phyloP scores from a whole-genome alignment of 73 alveolate genomes.

The Paramecium octaurelia region DNA sequence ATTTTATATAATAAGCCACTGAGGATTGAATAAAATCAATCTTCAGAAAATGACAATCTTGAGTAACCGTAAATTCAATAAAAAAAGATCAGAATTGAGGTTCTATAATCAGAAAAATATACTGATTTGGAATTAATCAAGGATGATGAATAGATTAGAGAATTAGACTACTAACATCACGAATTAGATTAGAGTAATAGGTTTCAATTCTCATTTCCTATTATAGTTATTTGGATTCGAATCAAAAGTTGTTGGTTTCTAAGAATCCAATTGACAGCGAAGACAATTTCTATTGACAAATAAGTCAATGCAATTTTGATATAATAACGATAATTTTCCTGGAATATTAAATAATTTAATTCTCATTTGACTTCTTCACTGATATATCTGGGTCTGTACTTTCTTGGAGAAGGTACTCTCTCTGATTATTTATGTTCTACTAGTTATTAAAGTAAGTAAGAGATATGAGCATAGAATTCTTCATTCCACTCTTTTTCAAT shows the following conservation, averaged over 20 bases:
- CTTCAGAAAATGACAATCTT: background rate
- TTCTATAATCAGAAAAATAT: background rate
- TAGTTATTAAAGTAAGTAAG: background rate
- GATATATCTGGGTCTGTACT: conserved; percentile 11
- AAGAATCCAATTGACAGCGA: background rate
- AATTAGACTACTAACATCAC: background rate
- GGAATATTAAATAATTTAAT: background rate
- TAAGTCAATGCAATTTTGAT: background rate
- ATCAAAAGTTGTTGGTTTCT: background rate
- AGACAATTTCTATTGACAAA: background rate
- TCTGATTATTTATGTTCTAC: background rate
- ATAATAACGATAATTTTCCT: background rate
- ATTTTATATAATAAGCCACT: background rate
- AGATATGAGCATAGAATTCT: conserved; percentile 27
- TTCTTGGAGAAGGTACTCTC: background rate
- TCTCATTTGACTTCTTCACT: conserved; percentile 35
- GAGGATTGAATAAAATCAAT: background rate
- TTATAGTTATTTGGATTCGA: background rate
- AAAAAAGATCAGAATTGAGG: background rate
- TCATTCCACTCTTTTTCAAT: conserved; percentile 2
- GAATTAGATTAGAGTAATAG: background rate
- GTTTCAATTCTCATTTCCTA: background rate
- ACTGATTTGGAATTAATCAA: background rate
- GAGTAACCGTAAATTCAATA: background rate
- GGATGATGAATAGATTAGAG: background rate